Conservation (phyloP, 2,329 filamentous ascomycete genomes). For the Fusarium goolgardi region DNA sequence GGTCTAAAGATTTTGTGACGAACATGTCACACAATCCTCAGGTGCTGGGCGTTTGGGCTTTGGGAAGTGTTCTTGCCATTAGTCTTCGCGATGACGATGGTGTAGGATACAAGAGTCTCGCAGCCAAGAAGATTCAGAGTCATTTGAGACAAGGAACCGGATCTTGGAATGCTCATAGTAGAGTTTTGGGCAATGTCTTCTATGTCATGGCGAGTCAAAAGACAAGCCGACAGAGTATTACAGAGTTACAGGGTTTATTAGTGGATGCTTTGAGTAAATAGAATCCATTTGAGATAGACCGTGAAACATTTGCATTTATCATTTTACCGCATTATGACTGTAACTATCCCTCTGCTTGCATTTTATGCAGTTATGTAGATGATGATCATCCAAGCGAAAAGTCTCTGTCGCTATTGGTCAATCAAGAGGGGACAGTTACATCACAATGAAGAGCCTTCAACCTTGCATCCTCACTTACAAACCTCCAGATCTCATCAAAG, state of each 20-base stretch:
- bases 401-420: neutral
- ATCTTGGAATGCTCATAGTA: slow-evolving; percentile 63
- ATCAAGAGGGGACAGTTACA: slow-evolving; percentile 11
- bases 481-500: neutral
- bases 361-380: slow-evolving; percentile 21
- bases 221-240: slow-evolving; percentile 49
- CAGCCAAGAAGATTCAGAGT: slow-evolving; percentile 57
- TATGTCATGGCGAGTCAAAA: slow-evolving; percentile 69
- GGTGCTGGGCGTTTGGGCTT: slow-evolving; percentile 75
- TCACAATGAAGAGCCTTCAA: slow-evolving; percentile 6
- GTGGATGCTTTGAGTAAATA: slow-evolving; percentile 28
- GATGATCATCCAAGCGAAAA: slow-evolving; percentile 8
- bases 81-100: slow-evolving; percentile 57
- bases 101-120: slow-evolving; percentile 61
- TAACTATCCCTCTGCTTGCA: neutral
- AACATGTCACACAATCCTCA: slow-evolving; percentile 65
- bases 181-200: slow-evolving; percentile 68
- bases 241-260: slow-evolving; percentile 37
- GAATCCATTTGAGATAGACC: neutral
- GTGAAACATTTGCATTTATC: neutral
- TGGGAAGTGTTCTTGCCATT: slow-evolving; percentile 81
- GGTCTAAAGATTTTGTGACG: slow-evolving; percentile 71
- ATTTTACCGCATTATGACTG: neutral
- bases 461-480: slow-evolving; percentile 8
- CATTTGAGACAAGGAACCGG: slow-evolving; percentile 48